Conservation (phyloP, 2,329 filamentous ascomycete species). For the Epichloe scottii region DNA sequence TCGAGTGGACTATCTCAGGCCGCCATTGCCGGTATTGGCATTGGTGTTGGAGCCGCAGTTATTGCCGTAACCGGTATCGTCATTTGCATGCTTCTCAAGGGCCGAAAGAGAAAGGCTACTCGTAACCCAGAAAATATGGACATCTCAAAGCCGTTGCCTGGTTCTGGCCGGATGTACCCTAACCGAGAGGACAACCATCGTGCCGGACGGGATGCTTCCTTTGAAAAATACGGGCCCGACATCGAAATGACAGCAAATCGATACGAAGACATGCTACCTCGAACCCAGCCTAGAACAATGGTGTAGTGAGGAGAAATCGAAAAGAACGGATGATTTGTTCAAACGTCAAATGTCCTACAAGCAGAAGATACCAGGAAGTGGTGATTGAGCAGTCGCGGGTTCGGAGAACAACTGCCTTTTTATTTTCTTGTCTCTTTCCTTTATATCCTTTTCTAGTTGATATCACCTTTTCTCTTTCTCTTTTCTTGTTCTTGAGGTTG, state of each 20-base stretch:
- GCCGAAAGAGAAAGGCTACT: constrained; percentile 12
- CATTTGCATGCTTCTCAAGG: constrained; percentile 25
- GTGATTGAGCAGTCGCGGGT: neutral
- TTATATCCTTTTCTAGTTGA: neutral
- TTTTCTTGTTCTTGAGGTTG: neutral
- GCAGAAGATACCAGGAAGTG: neutral
- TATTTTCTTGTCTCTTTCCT: neutral
- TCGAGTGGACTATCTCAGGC: constrained; percentile 25
- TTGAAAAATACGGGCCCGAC: constrained; percentile 27
- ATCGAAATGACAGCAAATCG: constrained; percentile 39
- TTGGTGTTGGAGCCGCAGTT: constrained; percentile 31
- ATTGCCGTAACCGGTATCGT: constrained; percentile 27
- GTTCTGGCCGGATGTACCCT: constrained; percentile 27
- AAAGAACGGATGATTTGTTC: neutral
- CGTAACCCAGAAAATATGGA: constrained; percentile 19
- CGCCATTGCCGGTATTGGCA: constrained; percentile 37
- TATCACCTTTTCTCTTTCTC: neutral
- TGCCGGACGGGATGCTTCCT: constrained; percentile 13
- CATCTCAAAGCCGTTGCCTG: constrained; percentile 40
- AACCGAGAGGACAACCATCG: constrained; percentile 17
- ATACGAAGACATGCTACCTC: constrained; percentile 46
- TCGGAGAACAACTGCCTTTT: neutral
- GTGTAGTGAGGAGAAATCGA: constrained; percentile 15
- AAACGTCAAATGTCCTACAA: neutral
- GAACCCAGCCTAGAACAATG: constrained; percentile 34